These are phyloP conservation scores for Chromera velia DNA, from an alignment of 73 alveolate genomes.

Conservation along the genomic window DNA sequence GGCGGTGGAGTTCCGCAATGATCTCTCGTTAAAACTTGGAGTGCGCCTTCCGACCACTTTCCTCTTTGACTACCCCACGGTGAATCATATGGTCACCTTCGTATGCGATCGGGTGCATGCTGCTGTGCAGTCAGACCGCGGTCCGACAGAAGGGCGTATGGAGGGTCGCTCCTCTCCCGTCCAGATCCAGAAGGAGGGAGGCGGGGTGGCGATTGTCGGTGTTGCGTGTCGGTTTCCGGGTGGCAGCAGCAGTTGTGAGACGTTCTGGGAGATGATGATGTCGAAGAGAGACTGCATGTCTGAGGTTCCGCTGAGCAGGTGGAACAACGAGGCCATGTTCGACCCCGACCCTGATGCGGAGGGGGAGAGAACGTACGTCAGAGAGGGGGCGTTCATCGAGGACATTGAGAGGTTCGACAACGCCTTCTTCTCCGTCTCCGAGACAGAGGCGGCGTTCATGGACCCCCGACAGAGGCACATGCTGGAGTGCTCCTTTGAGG, in stretches of 20 bases:
- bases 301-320: not conserved
- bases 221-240: not conserved
- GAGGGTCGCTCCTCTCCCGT: too few relatives aligned
- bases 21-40: conserved; percentile 12
- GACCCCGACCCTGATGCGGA: not conserved
- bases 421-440: not conserved
- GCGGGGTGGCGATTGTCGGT: not conserved
- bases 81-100: conserved; percentile 15
- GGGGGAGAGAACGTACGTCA: not conserved
- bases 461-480: conserved; percentile 45
- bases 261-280: not conserved
- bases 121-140: not conserved
- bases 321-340: not conserved
- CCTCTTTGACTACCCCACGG: conserved; percentile 44
- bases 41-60: conserved; percentile 30
- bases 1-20: conserved; percentile 40
- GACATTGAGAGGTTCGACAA: not conserved
- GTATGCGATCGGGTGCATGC: not conserved
- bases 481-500: conserved; percentile 30
- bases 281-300: not conserved
- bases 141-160: not conserved
- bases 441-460: not conserved
- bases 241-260: not conserved
- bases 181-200: too few relatives aligned
- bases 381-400: not conserved